phyloP scores from a whole-genome alignment of 306 rosid genomes.

The Quercus aquifolioides region DNA sequence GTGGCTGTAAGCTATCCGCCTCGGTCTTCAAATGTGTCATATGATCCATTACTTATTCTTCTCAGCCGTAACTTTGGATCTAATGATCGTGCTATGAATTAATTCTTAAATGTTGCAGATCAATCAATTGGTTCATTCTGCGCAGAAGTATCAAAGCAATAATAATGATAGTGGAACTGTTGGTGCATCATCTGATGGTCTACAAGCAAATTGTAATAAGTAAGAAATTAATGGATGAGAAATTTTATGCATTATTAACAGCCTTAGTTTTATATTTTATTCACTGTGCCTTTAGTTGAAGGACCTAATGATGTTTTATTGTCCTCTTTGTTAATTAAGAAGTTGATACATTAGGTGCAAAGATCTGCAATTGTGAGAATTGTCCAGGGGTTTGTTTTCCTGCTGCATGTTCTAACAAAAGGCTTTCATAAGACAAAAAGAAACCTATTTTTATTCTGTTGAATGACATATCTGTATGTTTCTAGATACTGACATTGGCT shows the following conservation, averaged over 20 bases:
- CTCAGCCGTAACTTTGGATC: not conserved
- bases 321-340: not conserved
- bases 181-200: constrained; percentile 7
- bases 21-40: not conserved
- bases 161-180: constrained; percentile 2
- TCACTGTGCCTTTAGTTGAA: not conserved
- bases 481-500: not conserved
- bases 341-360: not conserved
- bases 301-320: not conserved
- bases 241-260: not conserved
- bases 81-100: not conserved
- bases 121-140: constrained; percentile 31
- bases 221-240: constrained; percentile 7
- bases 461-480: no score
- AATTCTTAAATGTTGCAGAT: constrained; percentile 17
- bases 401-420: not conserved
- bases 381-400: not conserved
- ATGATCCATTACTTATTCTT: not conserved
- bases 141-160: constrained; percentile 14
- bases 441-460: not conserved
- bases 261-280: not conserved
- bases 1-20: not conserved
- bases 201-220: constrained; percentile 11
- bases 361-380: not conserved
- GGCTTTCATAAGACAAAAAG: not conserved